Evolutionary conservation across 2,329 filamentous ascomycete genomes (phyloP).

Genomic region (Venturia effusa): DNA sequence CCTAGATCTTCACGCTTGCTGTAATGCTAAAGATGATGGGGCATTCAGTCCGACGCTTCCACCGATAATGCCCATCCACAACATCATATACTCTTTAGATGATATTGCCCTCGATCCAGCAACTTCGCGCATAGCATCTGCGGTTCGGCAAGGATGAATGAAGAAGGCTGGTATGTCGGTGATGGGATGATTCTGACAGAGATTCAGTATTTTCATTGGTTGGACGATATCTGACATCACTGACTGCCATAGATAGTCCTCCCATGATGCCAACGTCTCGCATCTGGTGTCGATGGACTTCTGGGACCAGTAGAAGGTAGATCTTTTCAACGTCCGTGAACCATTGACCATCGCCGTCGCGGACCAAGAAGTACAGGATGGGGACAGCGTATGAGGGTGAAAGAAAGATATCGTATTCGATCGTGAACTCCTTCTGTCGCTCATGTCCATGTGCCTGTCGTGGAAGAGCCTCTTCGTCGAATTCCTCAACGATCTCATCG

Average conservation of each 20-base stretch:
- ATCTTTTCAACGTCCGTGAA: conserved; percentile 56
- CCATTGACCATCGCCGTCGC: conserved; percentile 44
- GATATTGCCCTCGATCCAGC: background rate
- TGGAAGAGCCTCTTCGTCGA: background rate
- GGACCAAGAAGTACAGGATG: conserved; percentile 64
- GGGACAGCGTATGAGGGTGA: conserved; percentile 67
- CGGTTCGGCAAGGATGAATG: conserved; percentile 11
- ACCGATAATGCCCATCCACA: conserved; percentile 11
- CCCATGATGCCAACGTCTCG: conserved; percentile 54
- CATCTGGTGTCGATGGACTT: conserved; percentile 51
- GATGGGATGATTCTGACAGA: conserved; percentile 5
- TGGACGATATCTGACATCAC: conserved; percentile 25
- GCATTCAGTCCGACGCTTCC: conserved; percentile 1
- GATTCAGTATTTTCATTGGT: background rate
- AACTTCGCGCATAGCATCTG: conserved; percentile 5
- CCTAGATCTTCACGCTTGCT: background rate
- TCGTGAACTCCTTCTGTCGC: conserved; percentile 17
- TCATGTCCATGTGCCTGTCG: background rate
- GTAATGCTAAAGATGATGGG: background rate
- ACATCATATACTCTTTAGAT: conserved; percentile 1
- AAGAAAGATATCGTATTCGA: conserved; percentile 64
- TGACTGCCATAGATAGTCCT: conserved; percentile 65
- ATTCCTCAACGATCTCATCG: background rate
- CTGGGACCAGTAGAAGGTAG: conserved; percentile 59
- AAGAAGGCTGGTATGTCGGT: conserved; percentile 9